A percentile compares a stretch with the other conserved stretches of the same genome.
These are phyloP conservation scores for Tuber microsphaerosporum DNA, from an alignment of 495 filamentous ascomycete genomes.

Conservation along the genomic window DNA sequence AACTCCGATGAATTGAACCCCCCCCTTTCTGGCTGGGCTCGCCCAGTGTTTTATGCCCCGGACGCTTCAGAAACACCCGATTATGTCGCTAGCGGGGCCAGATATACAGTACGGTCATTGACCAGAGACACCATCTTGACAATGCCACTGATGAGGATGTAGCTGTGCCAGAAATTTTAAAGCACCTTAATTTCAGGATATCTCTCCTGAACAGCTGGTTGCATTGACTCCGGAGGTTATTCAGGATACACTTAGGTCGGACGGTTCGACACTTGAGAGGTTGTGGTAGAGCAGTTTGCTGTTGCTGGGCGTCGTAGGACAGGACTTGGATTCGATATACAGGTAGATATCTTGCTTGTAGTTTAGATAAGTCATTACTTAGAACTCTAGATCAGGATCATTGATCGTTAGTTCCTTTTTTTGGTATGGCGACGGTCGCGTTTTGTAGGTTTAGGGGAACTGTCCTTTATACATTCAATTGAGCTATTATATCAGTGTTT, in stretches of 20 bases:
- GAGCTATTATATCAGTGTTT: background rate
- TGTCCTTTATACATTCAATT: background rate
- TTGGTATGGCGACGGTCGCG: background rate
- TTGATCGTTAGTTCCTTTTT: background rate
- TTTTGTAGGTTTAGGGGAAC: background rate
- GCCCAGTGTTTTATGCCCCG: slow-evolving; percentile 56
- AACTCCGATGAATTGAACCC: slow-evolving; percentile 58
- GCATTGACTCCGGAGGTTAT: slow-evolving; percentile 48
- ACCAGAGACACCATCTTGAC: slow-evolving; percentile 53
- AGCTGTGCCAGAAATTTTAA: slow-evolving; percentile 61
- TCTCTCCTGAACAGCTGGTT: slow-evolving; percentile 58
- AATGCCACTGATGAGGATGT: slow-evolving; percentile 42
- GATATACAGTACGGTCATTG: slow-evolving; percentile 48
- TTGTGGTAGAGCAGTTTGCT: slow-evolving; percentile 51
- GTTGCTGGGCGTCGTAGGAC: slow-evolving; percentile 5
- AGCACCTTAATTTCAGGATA: slow-evolving; percentile 56
- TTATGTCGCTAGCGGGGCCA: slow-evolving; percentile 57
- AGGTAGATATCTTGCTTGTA: background rate
- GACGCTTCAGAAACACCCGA: slow-evolving; percentile 57
- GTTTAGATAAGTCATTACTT: background rate
- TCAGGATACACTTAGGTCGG: slow-evolving; percentile 52
- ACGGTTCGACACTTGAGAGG: slow-evolving; percentile 47
- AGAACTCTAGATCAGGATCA: background rate
- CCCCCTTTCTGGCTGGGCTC: slow-evolving; percentile 54
- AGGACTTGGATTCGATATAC: background rate